phyloP scores from a whole-genome alignment of 2,329 filamentous ascomycete species.

The Epichloe festucae region DNA sequence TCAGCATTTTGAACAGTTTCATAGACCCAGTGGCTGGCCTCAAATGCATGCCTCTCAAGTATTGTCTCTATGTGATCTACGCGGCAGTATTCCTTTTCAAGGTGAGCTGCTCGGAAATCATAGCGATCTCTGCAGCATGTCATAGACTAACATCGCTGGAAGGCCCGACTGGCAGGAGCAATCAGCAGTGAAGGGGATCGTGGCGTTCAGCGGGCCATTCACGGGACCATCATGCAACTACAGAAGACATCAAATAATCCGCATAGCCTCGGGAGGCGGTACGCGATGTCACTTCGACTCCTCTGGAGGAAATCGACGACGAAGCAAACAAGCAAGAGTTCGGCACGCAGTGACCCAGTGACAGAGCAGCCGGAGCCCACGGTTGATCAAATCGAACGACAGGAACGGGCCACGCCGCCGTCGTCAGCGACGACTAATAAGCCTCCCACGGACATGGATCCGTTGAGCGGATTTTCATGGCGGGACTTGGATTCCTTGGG shows the following conservation, averaged over 20 bases:
- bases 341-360: constrained; percentile 2
- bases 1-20: constrained; percentile 45
- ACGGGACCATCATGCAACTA: constrained; percentile 44
- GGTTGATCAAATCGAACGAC: constrained; percentile 11
- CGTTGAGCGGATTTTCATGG: constrained; percentile 46
- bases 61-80: constrained; percentile 50
- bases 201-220: constrained; percentile 44
- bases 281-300: constrained; percentile 45
- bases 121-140: too few relatives aligned
- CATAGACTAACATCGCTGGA: constrained; percentile 9
- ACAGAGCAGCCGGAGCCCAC: constrained; percentile 14
- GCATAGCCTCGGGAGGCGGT: constrained; percentile 48
- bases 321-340: constrained; percentile 3
- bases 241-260: constrained; percentile 43
- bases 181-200: constrained; percentile 40
- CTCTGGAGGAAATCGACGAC: constrained; percentile 37
- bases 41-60: constrained; percentile 51
- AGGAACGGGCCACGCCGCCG: neutral
- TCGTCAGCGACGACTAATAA: neutral
- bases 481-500: constrained; percentile 46
- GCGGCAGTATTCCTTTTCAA: constrained; percentile 54
- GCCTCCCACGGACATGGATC: constrained; percentile 25
- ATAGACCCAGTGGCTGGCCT: constrained; percentile 45
- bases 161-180: constrained; percentile 46
- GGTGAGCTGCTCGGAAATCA: constrained; percentile 18